Percentiles rank a stretch among this genome's conserved stretches.
phyloP scores from a whole-genome alignment of 805 yeast genomes.

The Wickerhamiella hasegawae region DNA sequence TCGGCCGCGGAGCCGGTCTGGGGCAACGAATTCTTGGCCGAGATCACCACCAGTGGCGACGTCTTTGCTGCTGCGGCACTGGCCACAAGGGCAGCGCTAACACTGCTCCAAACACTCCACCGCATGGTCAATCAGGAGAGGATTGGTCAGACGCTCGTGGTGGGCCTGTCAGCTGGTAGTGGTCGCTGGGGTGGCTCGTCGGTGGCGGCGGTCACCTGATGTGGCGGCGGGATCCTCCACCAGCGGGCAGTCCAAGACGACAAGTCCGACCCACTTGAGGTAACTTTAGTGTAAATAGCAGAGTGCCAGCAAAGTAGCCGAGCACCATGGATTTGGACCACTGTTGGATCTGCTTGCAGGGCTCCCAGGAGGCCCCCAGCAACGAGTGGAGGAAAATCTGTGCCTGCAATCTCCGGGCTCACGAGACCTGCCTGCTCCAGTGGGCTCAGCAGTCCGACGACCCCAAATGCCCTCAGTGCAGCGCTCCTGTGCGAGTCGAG shows the following conservation, averaged over 20 bases:
- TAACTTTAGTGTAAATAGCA: too few relatives aligned
- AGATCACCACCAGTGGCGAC: constrained; percentile 6
- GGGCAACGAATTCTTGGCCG: constrained; percentile 4
- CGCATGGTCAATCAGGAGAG: too few relatives aligned
- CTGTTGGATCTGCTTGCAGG: constrained; percentile 8
- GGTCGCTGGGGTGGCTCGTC: too few relatives aligned
- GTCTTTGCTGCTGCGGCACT: constrained; percentile 3
- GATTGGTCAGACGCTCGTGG: too few relatives aligned
- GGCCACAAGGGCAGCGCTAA: constrained; percentile 1
- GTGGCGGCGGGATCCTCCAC: too few relatives aligned
- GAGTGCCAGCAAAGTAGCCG: too few relatives aligned
- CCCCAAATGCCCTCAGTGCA: constrained; percentile 21
- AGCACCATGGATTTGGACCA: too few relatives aligned
- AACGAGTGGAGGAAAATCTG: constrained; percentile 32
- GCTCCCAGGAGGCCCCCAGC: background rate
- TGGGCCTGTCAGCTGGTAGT: too few relatives aligned
- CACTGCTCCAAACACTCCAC: too few relatives aligned
- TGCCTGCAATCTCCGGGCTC: constrained; percentile 30
- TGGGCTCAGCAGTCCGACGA: constrained; percentile 24
- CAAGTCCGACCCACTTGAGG: too few relatives aligned
- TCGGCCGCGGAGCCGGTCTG: constrained; percentile 3
- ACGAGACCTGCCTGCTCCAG: constrained; percentile 28
- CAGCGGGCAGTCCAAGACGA: too few relatives aligned
- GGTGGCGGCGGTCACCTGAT: too few relatives aligned
- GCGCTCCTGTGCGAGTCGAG: constrained; percentile 13